These are phyloP conservation scores for Casuarina glauca DNA, from an alignment of 306 rosid genomes.

Conservation along the genomic window DNA sequence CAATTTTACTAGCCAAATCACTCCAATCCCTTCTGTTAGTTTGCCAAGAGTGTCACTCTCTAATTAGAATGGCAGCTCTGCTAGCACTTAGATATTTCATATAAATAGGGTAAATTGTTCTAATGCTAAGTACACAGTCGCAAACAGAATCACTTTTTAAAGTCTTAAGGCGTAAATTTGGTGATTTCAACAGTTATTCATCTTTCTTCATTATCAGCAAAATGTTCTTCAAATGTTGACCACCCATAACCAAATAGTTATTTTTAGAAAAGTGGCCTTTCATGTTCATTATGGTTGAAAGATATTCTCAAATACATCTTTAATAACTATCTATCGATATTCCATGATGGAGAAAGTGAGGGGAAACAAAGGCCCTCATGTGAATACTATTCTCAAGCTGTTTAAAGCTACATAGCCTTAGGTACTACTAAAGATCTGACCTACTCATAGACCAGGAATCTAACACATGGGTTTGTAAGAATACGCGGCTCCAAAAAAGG, in stretches of 20 bases:
- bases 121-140: neutral
- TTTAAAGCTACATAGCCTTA: slow-evolving; percentile 42
- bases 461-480: slow-evolving; percentile 69
- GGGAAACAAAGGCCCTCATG: slow-evolving; percentile 38
- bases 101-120: neutral
- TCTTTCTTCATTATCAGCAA: no score
- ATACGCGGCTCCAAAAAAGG: slow-evolving; percentile 50
- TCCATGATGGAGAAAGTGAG: neutral
- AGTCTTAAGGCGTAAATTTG: no score
- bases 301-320: no score
- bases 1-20: neutral
- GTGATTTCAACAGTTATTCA: no score
- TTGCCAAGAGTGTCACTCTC: neutral
- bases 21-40: no score
- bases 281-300: no score
- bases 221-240: no score
- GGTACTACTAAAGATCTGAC: slow-evolving; percentile 41
- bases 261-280: no score
- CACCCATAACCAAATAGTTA: no score
- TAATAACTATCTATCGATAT: no score
- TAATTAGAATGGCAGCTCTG: neutral
- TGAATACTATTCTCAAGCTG: slow-evolving; percentile 57
- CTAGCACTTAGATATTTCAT: neutral
- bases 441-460: slow-evolving; percentile 65
- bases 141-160: no score